Base-by-base conservation (phyloP, 805 yeast genomes). In the Clavispora santaluciae region DNA sequence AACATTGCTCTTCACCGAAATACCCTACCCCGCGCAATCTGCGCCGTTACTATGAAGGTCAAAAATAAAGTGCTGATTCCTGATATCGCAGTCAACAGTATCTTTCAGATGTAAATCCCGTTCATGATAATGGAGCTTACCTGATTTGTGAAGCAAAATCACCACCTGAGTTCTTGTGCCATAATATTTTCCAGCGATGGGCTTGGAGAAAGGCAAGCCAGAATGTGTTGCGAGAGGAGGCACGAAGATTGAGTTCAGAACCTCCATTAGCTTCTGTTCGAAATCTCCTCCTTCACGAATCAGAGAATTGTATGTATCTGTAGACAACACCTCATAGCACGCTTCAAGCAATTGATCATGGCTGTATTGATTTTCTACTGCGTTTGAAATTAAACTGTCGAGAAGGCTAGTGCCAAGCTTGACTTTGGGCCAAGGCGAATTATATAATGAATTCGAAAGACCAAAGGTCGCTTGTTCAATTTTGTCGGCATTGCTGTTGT, bases 121-220 rank as follows among this genome's bases (percentile, higher is more conserved):
- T 56, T 89, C 96, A 11, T 75, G 64, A 58, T 84, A 86, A 36
- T 74, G 73, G 16, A 84, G 61, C 10, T 26, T 63, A 42, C 52
- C 86, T 70, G 29, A 54, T 43, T 68, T 72, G 53, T 76, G 78
- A 8, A 85, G 70, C 17, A 86, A 51, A 3, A 88, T 70, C 2
- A 88, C 75, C 0, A 95, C 87, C 58, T 89, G 96, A 0, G 96
- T 86, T 40, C 96, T 65, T 0, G 97, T 89, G 0, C 96, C 96
- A 56, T 88, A 90, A 52, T 69, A 79, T 17, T 67, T 60, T 0
- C 88, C 87, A 11, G 12, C 33, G 6, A 22, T 11, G 10, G 30
- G 30, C 6, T 20, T 16, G 7, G 10, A 5, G 15, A 12, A 2
- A 13, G 9, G 21, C 69, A 44, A 2, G 54, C 49, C 20, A 8